These are phyloP conservation scores for Chaetomium cochliodes DNA, from an alignment of 495 filamentous ascomycete genomes.

Conservation along the genomic window DNA sequence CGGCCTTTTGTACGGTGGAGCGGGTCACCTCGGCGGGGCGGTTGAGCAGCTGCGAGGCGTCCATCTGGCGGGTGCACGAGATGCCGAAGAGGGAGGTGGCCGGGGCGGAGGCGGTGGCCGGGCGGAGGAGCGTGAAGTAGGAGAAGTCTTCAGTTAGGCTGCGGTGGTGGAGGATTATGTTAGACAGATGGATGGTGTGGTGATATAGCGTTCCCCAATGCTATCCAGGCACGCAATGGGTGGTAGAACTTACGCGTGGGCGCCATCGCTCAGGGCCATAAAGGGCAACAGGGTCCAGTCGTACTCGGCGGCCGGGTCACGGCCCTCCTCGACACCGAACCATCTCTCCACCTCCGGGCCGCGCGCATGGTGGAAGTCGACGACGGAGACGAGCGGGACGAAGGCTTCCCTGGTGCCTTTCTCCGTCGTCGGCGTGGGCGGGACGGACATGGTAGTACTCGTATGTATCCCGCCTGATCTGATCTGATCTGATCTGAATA, in stretches of 20 bases:
- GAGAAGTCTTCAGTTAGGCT: constrained; percentile 93
- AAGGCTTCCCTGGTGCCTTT: constrained; percentile 35
- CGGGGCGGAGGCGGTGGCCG: constrained; percentile 54
- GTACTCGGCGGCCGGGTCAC: constrained; percentile 78
- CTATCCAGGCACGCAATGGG: too few relatives aligned
- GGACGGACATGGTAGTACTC: constrained; percentile 22
- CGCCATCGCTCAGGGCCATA: constrained; percentile 96
- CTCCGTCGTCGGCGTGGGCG: constrained; percentile 29
- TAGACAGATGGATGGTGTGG: too few relatives aligned
- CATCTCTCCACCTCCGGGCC: constrained; percentile 93
- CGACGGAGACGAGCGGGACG: constrained; percentile 75
- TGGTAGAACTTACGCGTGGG: constrained; percentile 69
- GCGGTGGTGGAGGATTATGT: not conserved
- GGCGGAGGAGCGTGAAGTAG: constrained; percentile 88
- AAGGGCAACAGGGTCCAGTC: constrained; percentile 93
- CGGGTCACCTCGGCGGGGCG: constrained; percentile 86
- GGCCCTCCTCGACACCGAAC: constrained; percentile 75
- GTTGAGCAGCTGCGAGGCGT: constrained; percentile 70
- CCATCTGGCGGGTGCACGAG: constrained; percentile 88
- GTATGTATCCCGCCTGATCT: not conserved
- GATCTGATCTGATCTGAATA: too few relatives aligned
- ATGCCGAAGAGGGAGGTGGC: constrained; percentile 93
- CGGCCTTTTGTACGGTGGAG: constrained; percentile 95
- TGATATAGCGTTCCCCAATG: too few relatives aligned
- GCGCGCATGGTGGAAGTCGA: constrained; percentile 96